Base-by-base conservation (phyloP, 495 filamentous ascomycete genomes). In the Wilcoxina mikolae region DNA sequence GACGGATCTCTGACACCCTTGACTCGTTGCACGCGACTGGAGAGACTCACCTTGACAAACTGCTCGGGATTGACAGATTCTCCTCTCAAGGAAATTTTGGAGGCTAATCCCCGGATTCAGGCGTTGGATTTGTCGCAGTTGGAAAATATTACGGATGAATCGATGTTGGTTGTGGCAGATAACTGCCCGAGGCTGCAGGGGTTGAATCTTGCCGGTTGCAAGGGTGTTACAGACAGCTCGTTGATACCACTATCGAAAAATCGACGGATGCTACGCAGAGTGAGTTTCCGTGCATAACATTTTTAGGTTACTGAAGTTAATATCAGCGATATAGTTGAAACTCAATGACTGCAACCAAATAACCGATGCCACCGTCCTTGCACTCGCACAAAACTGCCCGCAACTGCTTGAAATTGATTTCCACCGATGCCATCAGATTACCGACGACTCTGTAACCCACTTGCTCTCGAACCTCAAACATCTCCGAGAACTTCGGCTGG, bases 321-420 rank as follows among this genome's bases (percentile, higher is more conserved):
- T 50, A 42, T 2, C 26, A 48, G 33, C n/a, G n/a, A n/a, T n/a
- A n/a, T 66, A 94, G 84, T 74, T 99, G 54, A 99, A 99, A 76
- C 75, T 99, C 49, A 96, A 96, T 67, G 82, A 87, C 22, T 94
- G 93, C 63, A 60, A 65, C 17, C 80, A 91, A 64, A 69, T 95
- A 17, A 85, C 81, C 15, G 84, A 96, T 65, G 71, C 71, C 20
- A 80, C 89, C 2, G 80, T 96, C 60, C 65, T 85, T 43, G 83
- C 87, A 5, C 90, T 96, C 63, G 93, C 93, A 28, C 72, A 80
- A 25, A 78, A 87, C 66, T 96, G 89, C 67, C 84, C 80, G 4
- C 84, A 94, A 48, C 86, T 99, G 28, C 76, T 99, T 38, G 93
- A 99, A 68, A 95, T 96, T 56, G 93, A 99, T 65, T 78, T 96